Evolutionary conservation across 1,284 basidiomycete species (phyloP), one percentile per base, ranked within the genome.

Genomic region (Puccinia novopanici): DNA sequence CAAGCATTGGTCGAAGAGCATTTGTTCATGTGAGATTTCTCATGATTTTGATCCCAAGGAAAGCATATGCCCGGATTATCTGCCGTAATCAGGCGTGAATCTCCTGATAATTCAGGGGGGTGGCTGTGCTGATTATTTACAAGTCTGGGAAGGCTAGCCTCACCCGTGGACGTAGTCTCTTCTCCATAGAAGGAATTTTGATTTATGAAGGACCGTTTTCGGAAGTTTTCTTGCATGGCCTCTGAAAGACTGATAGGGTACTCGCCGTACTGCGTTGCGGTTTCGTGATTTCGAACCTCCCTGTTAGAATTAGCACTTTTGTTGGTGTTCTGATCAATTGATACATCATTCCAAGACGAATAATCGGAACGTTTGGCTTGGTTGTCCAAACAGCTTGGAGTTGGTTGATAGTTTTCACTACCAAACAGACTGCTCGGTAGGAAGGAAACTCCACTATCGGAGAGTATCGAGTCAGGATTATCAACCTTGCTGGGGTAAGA

Each of bases 331-430:
- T 52, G 40, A 52, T 70, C 67, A 50, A 22, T 30, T 10, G 17
- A 34, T 6, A 42, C 45, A 30, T 70, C 45, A 50, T 70, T 70
- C 12, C 42, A 15, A 50, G 67, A 22, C 4, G 67, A 70, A 52
- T 70, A 50, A 13, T 70, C 67, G 37, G 67, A 70, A 48, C 45
- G 42, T 13, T 27, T 52, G 48, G 24, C 45, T 70, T 27, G 67
- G 27, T 70, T 45, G 8, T 70, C 67, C 13, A 24, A 42, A 48
- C 48, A 30, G 34, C 15, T 48, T 4, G 22, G 34, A 52, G 8
- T 57, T 57, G 27, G 27, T 17, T 17, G 15, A 40, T 63, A 37
- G 42, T 19, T 63, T 9, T 63, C 61, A 63, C 22, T 17, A 40
- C 19, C 37, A 2, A 63, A 19, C 8, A 34, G 13, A 63, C 19